Evolutionary conservation across 1,139 yeast species (phyloP).

Genomic region (Yamadazyma songkhlaensis): DNA sequence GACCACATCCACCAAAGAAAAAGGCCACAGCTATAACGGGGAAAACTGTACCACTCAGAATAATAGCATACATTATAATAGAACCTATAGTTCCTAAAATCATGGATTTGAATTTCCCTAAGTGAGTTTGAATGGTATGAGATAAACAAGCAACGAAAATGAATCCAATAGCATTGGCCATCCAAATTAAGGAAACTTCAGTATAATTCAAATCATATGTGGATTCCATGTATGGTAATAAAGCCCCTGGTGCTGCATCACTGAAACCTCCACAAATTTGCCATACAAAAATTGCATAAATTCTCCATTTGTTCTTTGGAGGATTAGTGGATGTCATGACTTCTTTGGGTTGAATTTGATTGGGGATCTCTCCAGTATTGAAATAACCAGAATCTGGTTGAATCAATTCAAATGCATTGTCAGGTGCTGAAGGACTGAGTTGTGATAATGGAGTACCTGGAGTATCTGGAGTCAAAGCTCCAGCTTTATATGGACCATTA

Average conservation of each 20-base stretch:
- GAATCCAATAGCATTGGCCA: conserved; percentile 44
- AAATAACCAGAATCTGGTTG: not conserved
- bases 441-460: not conserved
- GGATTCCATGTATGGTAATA: conserved; percentile 41
- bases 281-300: conserved; percentile 43
- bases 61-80: conserved; percentile 36
- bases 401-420: not conserved
- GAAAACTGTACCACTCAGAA: conserved; percentile 34
- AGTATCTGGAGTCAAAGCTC: not conserved
- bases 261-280: conserved; percentile 32
- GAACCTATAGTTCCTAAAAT: conserved; percentile 34
- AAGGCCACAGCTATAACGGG: conserved; percentile 50
- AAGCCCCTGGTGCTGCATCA: conserved; percentile 49
- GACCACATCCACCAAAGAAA: conserved; percentile 59
- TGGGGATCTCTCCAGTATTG: conserved; percentile 1
- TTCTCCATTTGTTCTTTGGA: conserved; percentile 41
- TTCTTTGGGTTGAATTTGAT: conserved; percentile 6
- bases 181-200: conserved; percentile 43
- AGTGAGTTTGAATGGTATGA: conserved; percentile 35
- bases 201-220: conserved; percentile 36
- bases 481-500: not conserved
- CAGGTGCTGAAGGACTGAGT: not conserved
- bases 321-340: conserved; percentile 34
- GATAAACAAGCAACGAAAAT: conserved; percentile 39
- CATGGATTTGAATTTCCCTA: conserved; percentile 40